Conservation (phyloP, 495 filamentous ascomycete genomes). For the Cercophora scortea region DNA sequence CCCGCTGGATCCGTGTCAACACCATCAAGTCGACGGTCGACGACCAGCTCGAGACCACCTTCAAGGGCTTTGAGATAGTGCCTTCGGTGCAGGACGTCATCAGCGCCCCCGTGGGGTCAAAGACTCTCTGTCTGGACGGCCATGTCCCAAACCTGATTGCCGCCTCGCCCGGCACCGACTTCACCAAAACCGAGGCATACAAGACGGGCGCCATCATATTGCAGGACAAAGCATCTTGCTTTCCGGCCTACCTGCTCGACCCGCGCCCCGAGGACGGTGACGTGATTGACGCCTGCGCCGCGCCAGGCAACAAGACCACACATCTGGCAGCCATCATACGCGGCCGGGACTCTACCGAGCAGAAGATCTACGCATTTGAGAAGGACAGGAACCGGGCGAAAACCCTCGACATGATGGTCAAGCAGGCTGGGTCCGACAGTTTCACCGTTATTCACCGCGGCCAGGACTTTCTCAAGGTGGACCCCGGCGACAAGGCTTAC, state of each 20-base stretch:
- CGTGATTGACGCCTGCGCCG: constrained; percentile 82
- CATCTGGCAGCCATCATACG: constrained; percentile 72
- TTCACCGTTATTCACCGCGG: constrained; percentile 58
- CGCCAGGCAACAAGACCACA: constrained; percentile 95
- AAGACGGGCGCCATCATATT: constrained; percentile 69
- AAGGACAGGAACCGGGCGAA: constrained; percentile 56
- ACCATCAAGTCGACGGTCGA: constrained; percentile 61
- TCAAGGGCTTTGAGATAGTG: constrained; percentile 47
- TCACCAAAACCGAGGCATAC: constrained; percentile 65
- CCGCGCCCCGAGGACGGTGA: constrained; percentile 53
- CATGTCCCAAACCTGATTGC: constrained; percentile 80
- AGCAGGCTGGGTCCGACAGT: constrained; percentile 57
- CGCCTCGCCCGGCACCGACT: constrained; percentile 54
- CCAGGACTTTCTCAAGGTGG: constrained; percentile 70
- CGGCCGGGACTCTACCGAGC: constrained; percentile 3
- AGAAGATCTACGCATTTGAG: constrained; percentile 60
- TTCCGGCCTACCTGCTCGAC: constrained; percentile 80
- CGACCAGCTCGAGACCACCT: constrained; percentile 61
- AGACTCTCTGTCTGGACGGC: constrained; percentile 52
- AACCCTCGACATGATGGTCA: constrained; percentile 76
- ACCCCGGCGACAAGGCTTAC: constrained; percentile 46
- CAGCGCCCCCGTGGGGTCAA: constrained; percentile 7
- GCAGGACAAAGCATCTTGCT: constrained; percentile 95
- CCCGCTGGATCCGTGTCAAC: constrained; percentile 88
- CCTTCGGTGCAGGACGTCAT: constrained; percentile 38